These are phyloP conservation scores for Pleurotus platypus DNA, from an alignment of 768 basidiomycete genomes.

Conservation along the genomic window DNA sequence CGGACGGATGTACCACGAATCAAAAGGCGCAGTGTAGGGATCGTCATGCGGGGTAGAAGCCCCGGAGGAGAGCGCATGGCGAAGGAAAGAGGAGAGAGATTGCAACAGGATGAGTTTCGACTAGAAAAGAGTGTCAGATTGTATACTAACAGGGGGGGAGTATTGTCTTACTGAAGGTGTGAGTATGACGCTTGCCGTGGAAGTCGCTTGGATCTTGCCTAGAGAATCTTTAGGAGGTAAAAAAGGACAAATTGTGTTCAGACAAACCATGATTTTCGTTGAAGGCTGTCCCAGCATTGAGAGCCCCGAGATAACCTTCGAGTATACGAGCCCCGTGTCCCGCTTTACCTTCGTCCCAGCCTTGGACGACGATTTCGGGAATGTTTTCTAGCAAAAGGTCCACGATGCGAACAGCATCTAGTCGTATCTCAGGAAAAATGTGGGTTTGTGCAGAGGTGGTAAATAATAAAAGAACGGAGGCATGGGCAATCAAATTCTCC, in stretches of 20 bases:
- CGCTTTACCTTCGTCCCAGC: constrained; percentile 56
- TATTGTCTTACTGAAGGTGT: constrained; percentile 51
- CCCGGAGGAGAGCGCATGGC: constrained; percentile 32
- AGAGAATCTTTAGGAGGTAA: neutral
- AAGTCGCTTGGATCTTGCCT: constrained; percentile 47
- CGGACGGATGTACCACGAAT: constrained; percentile 63
- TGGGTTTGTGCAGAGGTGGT: constrained; percentile 89
- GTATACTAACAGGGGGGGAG: neutral
- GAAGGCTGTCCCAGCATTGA: constrained; percentile 65
- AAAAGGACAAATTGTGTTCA: neutral
- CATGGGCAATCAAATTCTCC: constrained; percentile 73
- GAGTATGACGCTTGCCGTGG: constrained; percentile 62
- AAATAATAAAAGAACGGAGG: constrained; percentile 75
- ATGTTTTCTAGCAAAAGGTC: constrained; percentile 69
- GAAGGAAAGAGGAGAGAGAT: constrained; percentile 69
- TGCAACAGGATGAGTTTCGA: constrained; percentile 76
- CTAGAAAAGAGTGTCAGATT: constrained; percentile 30
- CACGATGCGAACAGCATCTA: constrained; percentile 83
- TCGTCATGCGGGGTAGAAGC: constrained; percentile 14
- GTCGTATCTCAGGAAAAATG: constrained; percentile 91
- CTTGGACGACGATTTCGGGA: constrained; percentile 61
- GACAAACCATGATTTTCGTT: constrained; percentile 51
- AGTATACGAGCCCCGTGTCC: constrained; percentile 63
- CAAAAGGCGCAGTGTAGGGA: constrained; percentile 21
- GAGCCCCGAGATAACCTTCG: constrained; percentile 77